Conservation (phyloP, 164 flowering plant species). For the Vitis riparia region DNA sequence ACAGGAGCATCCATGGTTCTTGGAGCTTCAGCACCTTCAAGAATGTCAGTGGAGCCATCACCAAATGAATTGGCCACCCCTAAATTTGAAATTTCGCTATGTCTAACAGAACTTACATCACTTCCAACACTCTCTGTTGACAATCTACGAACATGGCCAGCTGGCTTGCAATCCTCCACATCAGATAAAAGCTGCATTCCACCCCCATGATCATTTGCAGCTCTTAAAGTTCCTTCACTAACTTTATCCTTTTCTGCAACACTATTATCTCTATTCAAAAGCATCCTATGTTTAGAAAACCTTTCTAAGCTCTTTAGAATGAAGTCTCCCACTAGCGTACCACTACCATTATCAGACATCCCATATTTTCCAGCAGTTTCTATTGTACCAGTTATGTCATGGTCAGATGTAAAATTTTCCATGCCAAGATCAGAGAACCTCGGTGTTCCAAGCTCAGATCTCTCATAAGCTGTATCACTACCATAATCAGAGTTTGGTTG, state of each 20-base stretch:
- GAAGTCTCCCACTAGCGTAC: constrained; percentile 6
- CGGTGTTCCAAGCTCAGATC: constrained; percentile 79
- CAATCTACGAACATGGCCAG: constrained; percentile 55
- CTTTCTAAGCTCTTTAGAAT: constrained; percentile 52
- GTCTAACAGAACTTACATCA: constrained; percentile 63
- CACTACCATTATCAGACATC: constrained; percentile 28
- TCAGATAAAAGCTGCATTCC: constrained; percentile 34
- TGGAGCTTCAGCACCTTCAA: constrained; percentile 43
- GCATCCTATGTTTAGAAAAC: constrained; percentile 34
- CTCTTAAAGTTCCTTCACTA: constrained; percentile 35
- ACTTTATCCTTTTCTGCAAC: constrained; percentile 20
- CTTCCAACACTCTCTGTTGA: constrained; percentile 79
- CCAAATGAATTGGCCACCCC: constrained; percentile 42
- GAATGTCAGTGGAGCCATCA: constrained; percentile 36
- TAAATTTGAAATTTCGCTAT: constrained; percentile 54
- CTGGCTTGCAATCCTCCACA: constrained; percentile 28
- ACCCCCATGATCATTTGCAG: constrained; percentile 26
- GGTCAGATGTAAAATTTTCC: constrained; percentile 51
- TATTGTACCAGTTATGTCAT: constrained; percentile 38
- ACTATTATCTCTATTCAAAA: constrained; percentile 27
- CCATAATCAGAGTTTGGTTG: constrained; percentile 57
- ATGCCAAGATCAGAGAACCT: constrained; percentile 48
- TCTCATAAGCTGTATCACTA: constrained; percentile 65
- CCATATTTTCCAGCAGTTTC: constrained; percentile 47
- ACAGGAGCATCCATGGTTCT: constrained; percentile 22